Conservation (phyloP, 2,329 filamentous ascomycete genomes). For the Cladosporium sp. region DNA sequence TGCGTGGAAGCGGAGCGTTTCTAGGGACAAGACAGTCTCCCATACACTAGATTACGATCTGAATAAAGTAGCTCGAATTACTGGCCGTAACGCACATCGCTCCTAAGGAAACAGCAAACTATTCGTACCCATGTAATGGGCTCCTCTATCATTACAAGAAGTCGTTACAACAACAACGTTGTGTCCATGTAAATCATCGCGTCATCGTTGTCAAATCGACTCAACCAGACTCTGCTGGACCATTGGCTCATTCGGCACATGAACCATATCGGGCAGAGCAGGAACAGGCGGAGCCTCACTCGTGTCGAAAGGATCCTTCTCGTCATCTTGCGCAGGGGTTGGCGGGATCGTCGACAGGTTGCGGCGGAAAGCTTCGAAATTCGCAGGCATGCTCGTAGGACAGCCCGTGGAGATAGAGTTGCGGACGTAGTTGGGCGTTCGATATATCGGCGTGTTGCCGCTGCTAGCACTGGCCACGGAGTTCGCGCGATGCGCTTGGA, state of each 20-base stretch:
- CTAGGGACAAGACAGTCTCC: background rate
- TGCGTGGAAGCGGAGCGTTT: background rate
- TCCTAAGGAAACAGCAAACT: background rate
- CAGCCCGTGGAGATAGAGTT: conserved; percentile 40
- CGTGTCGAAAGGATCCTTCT: conserved; percentile 42
- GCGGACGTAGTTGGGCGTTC: conserved; percentile 38
- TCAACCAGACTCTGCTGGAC: background rate
- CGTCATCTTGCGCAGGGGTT: conserved; percentile 40
- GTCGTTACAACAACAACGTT: background rate
- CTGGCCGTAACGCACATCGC: background rate
- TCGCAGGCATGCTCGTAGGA: conserved; percentile 41
- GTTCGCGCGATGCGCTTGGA: background rate
- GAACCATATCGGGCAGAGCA: conserved; percentile 18
- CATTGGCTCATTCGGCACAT: conserved; percentile 4
- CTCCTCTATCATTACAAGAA: background rate
- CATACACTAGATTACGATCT: background rate
- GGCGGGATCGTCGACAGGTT: conserved; percentile 43
- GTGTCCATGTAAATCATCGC: background rate
- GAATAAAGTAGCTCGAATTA: background rate
- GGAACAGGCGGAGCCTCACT: conserved; percentile 26
- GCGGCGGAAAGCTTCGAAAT: conserved; percentile 27
- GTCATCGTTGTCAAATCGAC: background rate
- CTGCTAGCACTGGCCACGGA: conserved; percentile 1
- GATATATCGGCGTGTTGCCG: conserved; percentile 30
- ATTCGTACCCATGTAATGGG: background rate